Evolutionary conservation across 441 rosid species (phyloP).

Genomic region (Bocquillonia castaneifolia): DNA sequence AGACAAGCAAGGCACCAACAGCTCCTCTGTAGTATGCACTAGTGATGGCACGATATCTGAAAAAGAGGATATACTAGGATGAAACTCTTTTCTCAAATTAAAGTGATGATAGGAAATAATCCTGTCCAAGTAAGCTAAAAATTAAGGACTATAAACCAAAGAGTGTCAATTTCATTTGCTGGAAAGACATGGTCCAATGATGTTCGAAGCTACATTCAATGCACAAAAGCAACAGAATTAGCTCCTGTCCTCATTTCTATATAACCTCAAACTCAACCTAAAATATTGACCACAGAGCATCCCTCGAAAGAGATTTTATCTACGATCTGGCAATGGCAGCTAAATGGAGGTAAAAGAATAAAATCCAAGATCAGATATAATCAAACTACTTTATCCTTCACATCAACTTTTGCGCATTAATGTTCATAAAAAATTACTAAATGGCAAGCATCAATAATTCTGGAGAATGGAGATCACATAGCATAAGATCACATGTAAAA

Average conservation of each 20-base stretch:
- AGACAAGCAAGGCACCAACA: slow-evolving; percentile 79
- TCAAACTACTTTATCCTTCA: neutral
- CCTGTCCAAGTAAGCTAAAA: neutral
- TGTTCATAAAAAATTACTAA: neutral
- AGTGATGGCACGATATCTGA: slow-evolving; percentile 82
- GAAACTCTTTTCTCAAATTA: slow-evolving; percentile 2
- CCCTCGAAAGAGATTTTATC: neutral
- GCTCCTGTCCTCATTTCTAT: neutral
- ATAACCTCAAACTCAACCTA: neutral
- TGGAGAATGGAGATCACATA: neutral
- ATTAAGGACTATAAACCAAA: neutral
- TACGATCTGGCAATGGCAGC: neutral
- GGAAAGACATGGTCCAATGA: neutral
- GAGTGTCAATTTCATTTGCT: neutral
- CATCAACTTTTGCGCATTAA: neutral
- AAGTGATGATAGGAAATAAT: neutral
- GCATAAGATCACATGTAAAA: neutral
- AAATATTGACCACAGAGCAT: neutral
- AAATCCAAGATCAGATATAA: neutral
- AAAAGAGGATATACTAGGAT: neutral
- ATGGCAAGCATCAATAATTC: neutral
- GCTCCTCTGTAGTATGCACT: slow-evolving; percentile 89
- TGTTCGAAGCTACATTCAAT: neutral
- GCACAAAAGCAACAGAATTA: neutral
- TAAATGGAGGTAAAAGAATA: neutral